Percentiles rank a stretch among this genome's conserved stretches.
Evolutionary conservation across 345 rosid species (phyloP).

Genomic region (Cardiospermum halicacabum): DNA sequence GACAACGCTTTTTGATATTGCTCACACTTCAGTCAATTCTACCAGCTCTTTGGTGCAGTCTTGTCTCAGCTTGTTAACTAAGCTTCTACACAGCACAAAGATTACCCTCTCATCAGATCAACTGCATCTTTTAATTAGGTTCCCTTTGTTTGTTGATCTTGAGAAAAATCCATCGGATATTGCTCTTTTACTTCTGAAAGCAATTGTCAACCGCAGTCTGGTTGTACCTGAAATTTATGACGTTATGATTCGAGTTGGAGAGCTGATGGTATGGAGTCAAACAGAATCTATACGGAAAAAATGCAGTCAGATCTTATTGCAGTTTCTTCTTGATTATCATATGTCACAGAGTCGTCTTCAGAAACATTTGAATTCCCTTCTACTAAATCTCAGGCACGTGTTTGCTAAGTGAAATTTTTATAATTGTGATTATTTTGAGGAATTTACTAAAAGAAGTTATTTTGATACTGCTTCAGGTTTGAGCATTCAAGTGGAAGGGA

Average conservation of each 20-base stretch:
- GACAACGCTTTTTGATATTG: constrained; percentile 57
- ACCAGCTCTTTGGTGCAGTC: constrained; percentile 67
- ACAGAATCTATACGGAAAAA: constrained; percentile 60
- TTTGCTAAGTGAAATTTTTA: neutral
- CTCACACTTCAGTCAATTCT: constrained; percentile 52
- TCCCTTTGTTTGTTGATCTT: constrained; percentile 82
- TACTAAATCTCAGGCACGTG: constrained; percentile 63
- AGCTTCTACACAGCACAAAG: constrained; percentile 51
- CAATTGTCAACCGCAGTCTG: constrained; percentile 69
- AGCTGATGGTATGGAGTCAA: constrained; percentile 85
- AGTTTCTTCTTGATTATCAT: constrained; percentile 66
- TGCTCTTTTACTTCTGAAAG: constrained; percentile 73
- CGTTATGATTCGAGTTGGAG: constrained; percentile 51
- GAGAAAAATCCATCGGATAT: constrained; percentile 62
- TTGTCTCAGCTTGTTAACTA: constrained; percentile 75
- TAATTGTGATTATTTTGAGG: constrained; percentile 9
- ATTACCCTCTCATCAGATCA: constrained; percentile 73
- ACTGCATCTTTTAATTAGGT: constrained; percentile 55
- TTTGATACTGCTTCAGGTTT: constrained; percentile 46
- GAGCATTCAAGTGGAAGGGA: constrained; percentile 81
- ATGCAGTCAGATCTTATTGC: constrained; percentile 71
- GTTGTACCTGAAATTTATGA: constrained; percentile 89
- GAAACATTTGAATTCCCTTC: constrained; percentile 61
- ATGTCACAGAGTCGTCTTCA: constrained; percentile 58
- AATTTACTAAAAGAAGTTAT: constrained; percentile 3